Evolutionary conservation across 306 rosid genomes (phyloP).

Genomic region (Ormosia semicastrata): DNA sequence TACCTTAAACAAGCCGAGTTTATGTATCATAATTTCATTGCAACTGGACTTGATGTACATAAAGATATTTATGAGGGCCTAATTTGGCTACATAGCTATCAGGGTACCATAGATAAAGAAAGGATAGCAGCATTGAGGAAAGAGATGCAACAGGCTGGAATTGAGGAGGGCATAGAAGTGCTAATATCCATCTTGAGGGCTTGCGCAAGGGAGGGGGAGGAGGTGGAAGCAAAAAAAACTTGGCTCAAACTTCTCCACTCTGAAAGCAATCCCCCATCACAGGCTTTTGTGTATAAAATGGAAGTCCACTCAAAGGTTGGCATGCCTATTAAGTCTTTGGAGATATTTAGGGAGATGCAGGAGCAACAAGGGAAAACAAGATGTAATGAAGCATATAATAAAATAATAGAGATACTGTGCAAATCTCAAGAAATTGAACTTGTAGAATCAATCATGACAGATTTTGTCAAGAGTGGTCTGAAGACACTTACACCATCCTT

Average conservation of each 20-base stretch:
- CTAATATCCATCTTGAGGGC: constrained; percentile 78
- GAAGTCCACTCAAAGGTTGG: constrained; percentile 77
- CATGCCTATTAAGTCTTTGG: constrained; percentile 62
- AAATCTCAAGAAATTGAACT: constrained; percentile 60
- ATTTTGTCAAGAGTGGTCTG: constrained; percentile 61
- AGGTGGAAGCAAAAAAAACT: constrained; percentile 62
- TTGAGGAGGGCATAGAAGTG: constrained; percentile 69
- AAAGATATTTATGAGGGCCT: constrained; percentile 82
- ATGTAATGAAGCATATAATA: constrained; percentile 57
- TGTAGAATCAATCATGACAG: constrained; percentile 75
- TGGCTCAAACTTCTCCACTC: constrained; percentile 63
- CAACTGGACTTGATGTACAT: constrained; percentile 69
- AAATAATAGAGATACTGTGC: constrained; percentile 77
- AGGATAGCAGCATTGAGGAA: constrained; percentile 61
- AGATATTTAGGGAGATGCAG: constrained; percentile 75
- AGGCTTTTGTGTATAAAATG: constrained; percentile 80
- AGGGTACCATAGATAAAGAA: constrained; percentile 71
- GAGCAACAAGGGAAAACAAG: constrained; percentile 45
- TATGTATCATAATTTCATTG: constrained; percentile 71
- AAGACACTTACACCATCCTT: constrained; percentile 71
- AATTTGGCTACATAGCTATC: constrained; percentile 95
- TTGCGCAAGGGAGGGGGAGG: constrained; percentile 66
- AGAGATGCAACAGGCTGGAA: constrained; percentile 69
- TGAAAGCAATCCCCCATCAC: constrained; percentile 52
- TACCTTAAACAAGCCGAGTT: constrained; percentile 93